These are phyloP conservation scores for Penicillium psychrosexuale DNA, from an alignment of 2,329 filamentous ascomycete genomes.

Conservation along the genomic window DNA sequence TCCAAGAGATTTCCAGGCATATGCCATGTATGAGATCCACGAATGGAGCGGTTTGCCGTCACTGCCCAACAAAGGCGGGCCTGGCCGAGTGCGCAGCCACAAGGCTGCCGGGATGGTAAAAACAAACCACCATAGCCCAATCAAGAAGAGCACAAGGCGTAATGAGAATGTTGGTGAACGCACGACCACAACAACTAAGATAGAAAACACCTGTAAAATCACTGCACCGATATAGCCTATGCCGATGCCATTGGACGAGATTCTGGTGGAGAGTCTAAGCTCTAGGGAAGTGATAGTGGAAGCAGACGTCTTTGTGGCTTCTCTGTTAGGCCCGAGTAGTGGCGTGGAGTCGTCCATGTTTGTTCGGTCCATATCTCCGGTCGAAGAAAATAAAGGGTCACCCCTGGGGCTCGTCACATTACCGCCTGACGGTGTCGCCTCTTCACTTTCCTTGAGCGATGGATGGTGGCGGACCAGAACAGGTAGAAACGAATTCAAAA, in stretches of 20 bases:
- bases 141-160: conserved; percentile 77
- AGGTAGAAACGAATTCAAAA: conserved; percentile 92
- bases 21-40: conserved; percentile 70
- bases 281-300: conserved; percentile 52
- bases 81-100: conserved; percentile 84
- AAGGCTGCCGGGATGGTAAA: conserved; percentile 86
- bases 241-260: conserved; percentile 88
- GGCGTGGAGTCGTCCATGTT: conserved; percentile 25
- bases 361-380: neutral
- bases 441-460: conserved; percentile 32
- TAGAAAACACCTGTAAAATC: conserved; percentile 76
- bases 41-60: conserved; percentile 43
- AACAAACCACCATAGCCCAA: conserved; percentile 88
- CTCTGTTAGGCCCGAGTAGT: conserved; percentile 21
- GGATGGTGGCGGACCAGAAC: conserved; percentile 86
- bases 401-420: neutral
- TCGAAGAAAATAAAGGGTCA: conserved; percentile 7
- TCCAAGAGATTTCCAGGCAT: conserved; percentile 83
- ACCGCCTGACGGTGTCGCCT: neutral
- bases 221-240: conserved; percentile 89
- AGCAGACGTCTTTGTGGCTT: conserved; percentile 3
- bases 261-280: conserved; percentile 78
- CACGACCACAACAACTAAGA: conserved; percentile 70
- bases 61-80: conserved; percentile 64
- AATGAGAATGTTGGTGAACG: conserved; percentile 80